Percentiles rank a stretch among this genome's conserved stretches.
Conservation (phyloP, 495 filamentous ascomycete genomes). For the Xylaria scruposa region DNA sequence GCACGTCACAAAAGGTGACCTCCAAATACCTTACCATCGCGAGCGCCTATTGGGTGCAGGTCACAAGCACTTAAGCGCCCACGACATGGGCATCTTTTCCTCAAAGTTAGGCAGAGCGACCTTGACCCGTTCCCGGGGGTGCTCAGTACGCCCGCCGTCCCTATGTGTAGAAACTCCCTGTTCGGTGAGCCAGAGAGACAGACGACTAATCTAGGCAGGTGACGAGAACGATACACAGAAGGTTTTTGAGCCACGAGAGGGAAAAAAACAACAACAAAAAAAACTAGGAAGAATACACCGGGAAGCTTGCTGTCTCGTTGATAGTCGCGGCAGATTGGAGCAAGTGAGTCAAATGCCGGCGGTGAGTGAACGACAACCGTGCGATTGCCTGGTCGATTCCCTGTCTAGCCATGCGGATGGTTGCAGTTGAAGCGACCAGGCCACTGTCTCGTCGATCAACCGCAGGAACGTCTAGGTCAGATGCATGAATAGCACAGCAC, state of each 20-base stretch:
- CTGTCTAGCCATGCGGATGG: conserved; percentile 18
- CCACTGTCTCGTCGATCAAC: conserved; percentile 16
- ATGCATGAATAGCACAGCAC: not conserved
- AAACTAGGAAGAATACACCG: not conserved
- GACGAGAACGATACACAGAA: not conserved
- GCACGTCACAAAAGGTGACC: not conserved
- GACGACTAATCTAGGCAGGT: not conserved
- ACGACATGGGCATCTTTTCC: conserved; percentile 11
- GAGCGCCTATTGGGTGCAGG: conserved; percentile 19
- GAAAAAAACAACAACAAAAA: not conserved
- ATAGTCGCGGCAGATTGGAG: not conserved
- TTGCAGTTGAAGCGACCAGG: conserved; percentile 17
- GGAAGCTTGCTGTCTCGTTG: not conserved
- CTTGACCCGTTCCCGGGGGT: not conserved
- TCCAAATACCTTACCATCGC: conserved; percentile 1
- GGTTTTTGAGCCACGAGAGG: not conserved
- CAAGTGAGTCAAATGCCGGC: conserved; percentile 5
- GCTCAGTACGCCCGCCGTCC: not conserved
- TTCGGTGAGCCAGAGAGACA: not conserved
- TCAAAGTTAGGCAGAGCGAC: not conserved
- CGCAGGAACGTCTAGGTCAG: conserved; percentile 1
- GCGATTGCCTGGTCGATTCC: conserved; percentile 10
- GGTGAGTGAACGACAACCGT: conserved; percentile 8
- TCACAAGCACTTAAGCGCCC: conserved; percentile 24
- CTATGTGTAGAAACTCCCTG: conserved; percentile 15